A percentile compares a stretch with the other conserved stretches of the same genome.
Evolutionary conservation across 805 yeast species (phyloP).

Genomic region (Dipodascopsis uninucleata): DNA sequence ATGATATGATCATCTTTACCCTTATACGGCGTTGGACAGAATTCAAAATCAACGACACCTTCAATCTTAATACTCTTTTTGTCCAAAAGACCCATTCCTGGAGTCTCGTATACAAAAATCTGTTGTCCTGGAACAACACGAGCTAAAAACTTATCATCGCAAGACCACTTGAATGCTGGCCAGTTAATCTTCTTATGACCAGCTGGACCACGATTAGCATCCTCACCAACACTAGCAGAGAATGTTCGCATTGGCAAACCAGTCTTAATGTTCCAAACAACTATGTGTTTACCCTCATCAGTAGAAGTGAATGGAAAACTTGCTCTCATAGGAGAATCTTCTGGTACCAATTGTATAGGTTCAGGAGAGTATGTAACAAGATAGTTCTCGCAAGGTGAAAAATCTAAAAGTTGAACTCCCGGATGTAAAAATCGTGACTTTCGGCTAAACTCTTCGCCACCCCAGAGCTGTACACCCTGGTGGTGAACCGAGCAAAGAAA

Average conservation of each 20-base stretch:
- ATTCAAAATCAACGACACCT: slow-evolving; percentile 85
- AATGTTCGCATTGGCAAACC: slow-evolving; percentile 84
- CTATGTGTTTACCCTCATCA: slow-evolving; percentile 88
- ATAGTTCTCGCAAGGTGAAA: slow-evolving; percentile 87
- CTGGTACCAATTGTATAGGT: slow-evolving; percentile 71
- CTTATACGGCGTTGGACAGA: slow-evolving; percentile 84
- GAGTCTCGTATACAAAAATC: slow-evolving; percentile 81
- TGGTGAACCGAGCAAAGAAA: slow-evolving; percentile 83
- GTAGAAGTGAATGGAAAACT: slow-evolving; percentile 79
- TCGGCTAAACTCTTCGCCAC: slow-evolving; percentile 75
- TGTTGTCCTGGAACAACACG: slow-evolving; percentile 88
- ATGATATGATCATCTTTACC: slow-evolving; percentile 63
- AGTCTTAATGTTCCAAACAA: slow-evolving; percentile 85
- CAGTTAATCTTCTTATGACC: slow-evolving; percentile 67
- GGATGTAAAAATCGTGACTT: slow-evolving; percentile 80
- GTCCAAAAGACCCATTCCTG: slow-evolving; percentile 74
- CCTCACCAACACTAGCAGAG: slow-evolving; percentile 64
- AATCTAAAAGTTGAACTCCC: slow-evolving; percentile 82
- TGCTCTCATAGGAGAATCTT: slow-evolving; percentile 58
- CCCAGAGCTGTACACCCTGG: slow-evolving; percentile 95
- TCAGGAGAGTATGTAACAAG: slow-evolving; percentile 86
- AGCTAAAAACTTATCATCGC: slow-evolving; percentile 88
- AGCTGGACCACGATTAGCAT: slow-evolving; percentile 20
- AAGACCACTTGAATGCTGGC: slow-evolving; percentile 97
- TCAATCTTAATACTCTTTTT: slow-evolving; percentile 79